phyloP scores from a whole-genome alignment of 2,329 filamentous ascomycete species.

The Penicillium hordei region DNA sequence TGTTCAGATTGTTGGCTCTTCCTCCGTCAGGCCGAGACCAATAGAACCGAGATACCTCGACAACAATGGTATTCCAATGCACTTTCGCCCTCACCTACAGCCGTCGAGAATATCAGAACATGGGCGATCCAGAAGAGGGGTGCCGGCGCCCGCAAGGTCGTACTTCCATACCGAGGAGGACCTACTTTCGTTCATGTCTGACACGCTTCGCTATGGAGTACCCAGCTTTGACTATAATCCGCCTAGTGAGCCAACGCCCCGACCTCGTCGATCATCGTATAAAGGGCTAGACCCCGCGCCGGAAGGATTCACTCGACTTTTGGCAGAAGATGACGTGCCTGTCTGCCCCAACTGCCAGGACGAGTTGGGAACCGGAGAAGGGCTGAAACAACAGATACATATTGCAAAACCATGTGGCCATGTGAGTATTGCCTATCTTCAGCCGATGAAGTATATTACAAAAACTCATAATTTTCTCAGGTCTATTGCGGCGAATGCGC shows the following conservation, averaged over 20 bases:
- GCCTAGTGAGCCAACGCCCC: background rate
- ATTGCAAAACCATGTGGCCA: slow-evolving; percentile 88
- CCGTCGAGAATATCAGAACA: background rate
- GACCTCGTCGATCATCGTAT: slow-evolving; percentile 40
- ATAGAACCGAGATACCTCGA: slow-evolving; percentile 14
- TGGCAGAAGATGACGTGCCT: slow-evolving; percentile 68
- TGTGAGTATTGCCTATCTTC: slow-evolving; percentile 55
- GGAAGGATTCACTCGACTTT: slow-evolving; percentile 78
- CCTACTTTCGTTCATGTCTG: background rate
- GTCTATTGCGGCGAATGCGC: slow-evolving; percentile 52
- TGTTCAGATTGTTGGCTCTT: slow-evolving; percentile 50
- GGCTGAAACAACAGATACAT: slow-evolving; percentile 82
- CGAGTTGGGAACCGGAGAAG: slow-evolving; percentile 74
- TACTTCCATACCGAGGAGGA: background rate
- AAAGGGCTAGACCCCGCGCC: slow-evolving; percentile 64
- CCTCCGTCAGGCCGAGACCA: slow-evolving; percentile 22
- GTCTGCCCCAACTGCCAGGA: slow-evolving; percentile 84
- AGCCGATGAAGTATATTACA: background rate
- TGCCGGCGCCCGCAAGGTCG: background rate
- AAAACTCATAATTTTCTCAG: slow-evolving; percentile 28
- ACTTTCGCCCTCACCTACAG: background rate
- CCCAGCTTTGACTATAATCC: slow-evolving; percentile 13
- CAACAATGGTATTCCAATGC: slow-evolving; percentile 5
- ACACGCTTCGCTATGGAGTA: background rate
- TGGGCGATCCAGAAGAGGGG: background rate